Percentiles rank a stretch among this genome's conserved stretches.
Evolutionary conservation across 1,284 basidiomycete species (phyloP).

Genomic region (Psilocybe mexicana): DNA sequence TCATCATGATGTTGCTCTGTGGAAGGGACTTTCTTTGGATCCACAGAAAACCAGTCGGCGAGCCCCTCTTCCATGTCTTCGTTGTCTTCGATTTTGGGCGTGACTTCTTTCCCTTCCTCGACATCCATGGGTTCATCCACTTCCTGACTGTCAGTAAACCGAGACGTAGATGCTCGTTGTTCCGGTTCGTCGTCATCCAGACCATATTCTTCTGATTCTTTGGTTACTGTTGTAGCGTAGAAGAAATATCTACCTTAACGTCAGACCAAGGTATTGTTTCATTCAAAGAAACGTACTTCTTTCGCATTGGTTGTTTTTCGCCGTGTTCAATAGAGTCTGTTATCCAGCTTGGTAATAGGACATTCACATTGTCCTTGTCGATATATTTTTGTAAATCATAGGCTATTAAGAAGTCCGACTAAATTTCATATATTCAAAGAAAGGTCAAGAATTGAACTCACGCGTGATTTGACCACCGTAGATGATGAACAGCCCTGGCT

Average conservation of each 20-base stretch:
- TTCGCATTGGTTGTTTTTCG: constrained; percentile 57
- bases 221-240: constrained; percentile 54
- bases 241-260: constrained; percentile 65
- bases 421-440: constrained; percentile 1
- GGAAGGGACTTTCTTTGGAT: constrained; percentile 23
- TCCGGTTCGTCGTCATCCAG: constrained; percentile 38
- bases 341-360: constrained; percentile 82
- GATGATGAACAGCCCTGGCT: constrained; percentile 52
- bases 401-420: constrained; percentile 40
- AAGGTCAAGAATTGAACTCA: constrained; percentile 33
- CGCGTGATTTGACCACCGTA: constrained; percentile 68
- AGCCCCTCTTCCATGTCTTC: constrained; percentile 45
- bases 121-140: constrained; percentile 18
- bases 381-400: constrained; percentile 68
- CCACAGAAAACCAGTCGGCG: constrained; percentile 68
- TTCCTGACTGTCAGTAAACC: constrained; percentile 13
- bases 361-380: constrained; percentile 64
- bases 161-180: constrained; percentile 17
- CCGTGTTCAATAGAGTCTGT: constrained; percentile 68
- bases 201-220: constrained; percentile 44
- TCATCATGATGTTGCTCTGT: constrained; percentile 23
- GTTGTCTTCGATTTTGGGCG: constrained; percentile 26
- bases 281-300: constrained; percentile 51
- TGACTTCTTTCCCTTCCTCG: constrained; percentile 19
- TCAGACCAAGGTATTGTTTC: no score